Evolutionary conservation across 805 yeast genomes (phyloP).

Genomic region (Priceomyces medius): DNA sequence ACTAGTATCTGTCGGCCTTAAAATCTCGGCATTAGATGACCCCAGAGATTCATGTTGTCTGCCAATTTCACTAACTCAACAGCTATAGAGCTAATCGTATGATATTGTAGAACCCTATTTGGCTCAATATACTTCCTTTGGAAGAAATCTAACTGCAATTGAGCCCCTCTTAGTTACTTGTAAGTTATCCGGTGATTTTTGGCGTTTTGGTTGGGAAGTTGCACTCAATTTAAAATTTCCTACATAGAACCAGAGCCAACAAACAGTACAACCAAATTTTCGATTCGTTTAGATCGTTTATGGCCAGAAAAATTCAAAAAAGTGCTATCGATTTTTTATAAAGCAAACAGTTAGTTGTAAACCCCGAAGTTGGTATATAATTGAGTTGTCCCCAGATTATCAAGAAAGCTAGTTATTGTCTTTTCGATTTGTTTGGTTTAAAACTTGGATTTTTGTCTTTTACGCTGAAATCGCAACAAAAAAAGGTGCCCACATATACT

Average conservation of each 20-base stretch:
- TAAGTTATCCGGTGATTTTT: too few species aligned
- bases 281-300: constrained; percentile 6
- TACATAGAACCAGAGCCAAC: constrained; percentile 4
- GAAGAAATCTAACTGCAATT: too few species aligned
- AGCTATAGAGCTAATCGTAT: too few species aligned
- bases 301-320: constrained; percentile 4
- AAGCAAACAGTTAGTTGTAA: neutral
- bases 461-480: neutral
- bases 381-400: neutral
- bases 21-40: constrained; percentile 1
- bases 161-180: too few species aligned
- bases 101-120: too few species aligned
- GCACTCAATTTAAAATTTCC: neutral
- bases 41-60: too few species aligned
- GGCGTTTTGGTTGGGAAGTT: neutral
- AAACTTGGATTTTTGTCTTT: neutral
- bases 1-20: neutral
- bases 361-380: constrained; percentile 3
- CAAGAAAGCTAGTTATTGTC: neutral
- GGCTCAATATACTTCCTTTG: too few species aligned
- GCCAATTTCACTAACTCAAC: too few species aligned
- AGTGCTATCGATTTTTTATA: neutral
- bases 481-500: neutral
- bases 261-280: constrained; percentile 3
- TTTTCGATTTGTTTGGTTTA: neutral